phyloP scores from a whole-genome alignment of 306 rosid genomes.

The Nissolia schottii region DNA sequence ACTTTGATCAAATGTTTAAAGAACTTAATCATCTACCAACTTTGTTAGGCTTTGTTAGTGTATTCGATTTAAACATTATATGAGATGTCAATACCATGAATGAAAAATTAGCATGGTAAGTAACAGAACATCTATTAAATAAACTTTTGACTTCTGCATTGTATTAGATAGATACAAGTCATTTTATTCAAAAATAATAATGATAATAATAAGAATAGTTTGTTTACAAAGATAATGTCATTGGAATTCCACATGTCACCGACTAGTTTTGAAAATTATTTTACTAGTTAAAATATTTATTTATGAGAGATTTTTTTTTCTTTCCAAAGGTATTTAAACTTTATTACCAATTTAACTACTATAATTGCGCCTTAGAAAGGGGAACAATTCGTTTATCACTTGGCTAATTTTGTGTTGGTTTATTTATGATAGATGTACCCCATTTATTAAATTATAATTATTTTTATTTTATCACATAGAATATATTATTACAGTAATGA shows the following conservation, averaged over 20 bases:
- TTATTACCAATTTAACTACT: too few species aligned
- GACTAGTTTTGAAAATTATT: neutral
- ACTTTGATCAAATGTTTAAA: too few species aligned
- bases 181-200: neutral
- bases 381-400: too few species aligned
- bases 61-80: too few species aligned
- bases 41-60: too few species aligned
- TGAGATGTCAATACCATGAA: conserved; percentile 67
- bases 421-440: neutral
- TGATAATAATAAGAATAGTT: neutral
- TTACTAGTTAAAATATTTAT: neutral
- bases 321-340: too few species aligned
- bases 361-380: too few species aligned
- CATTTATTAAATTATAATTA: neutral
- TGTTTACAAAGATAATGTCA: neutral
- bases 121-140: neutral
- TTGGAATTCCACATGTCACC: neutral
- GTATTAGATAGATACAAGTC: neutral
- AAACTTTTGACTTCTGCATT: neutral
- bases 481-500: neutral
- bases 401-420: too few species aligned
- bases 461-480: neutral
- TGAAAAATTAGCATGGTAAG: conserved; percentile 12
- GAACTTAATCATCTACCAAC: too few species aligned
- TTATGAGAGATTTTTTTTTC: neutral